Base-by-base conservation (phyloP, 805 yeast genomes). In the Komagataella ulmi region DNA sequence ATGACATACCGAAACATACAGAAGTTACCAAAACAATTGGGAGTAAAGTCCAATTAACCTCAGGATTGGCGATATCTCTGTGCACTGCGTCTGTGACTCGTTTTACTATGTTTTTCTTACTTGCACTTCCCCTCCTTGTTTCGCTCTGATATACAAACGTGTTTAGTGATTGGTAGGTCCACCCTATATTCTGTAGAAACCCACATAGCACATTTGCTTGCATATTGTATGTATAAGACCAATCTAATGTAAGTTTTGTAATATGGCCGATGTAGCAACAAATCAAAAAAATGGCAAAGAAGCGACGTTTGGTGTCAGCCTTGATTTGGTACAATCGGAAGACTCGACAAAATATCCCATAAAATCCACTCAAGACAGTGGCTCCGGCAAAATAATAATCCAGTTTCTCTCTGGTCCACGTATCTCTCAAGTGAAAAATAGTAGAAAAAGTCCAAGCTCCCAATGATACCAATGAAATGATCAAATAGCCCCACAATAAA, bases 171-270 rank as follows among this genome's bases (percentile, higher is more conserved):
- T 66, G 66, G 55, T 58, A 63, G 8, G 66, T 59, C 83, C 82
- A 79, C 40, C 73, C 60, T 2, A 75, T 54, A 63, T 89, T 85
- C 59, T 91, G 97, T 4, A 83, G 55, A 3, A 89, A 52, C 0
- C 97, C 99, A 50, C 88, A 76, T 0, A 75, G 64, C 1, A 93
- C 81, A 60, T 93, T 91, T 24, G 93, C 95, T 56, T 78, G 75
- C 98, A 93, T 91, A 67, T 91, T 91, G 65, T 93, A 93, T 1
- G 95, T 83, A 66, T 91, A 91, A 53, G 88, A 85, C 91, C 97
- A 91, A 57, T 83, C 84, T 8, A 76, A 63, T 12, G 76, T 68
- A 40, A 93, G 69, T 54, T 91, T 74, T 40, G 76, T 61, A 10
- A 93, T 70, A 64, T 91, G 99, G 14, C 71, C 68, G 1, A 71